These are phyloP conservation scores for Penicillium janthinellum DNA, from an alignment of 2,329 filamentous ascomycete genomes.

Conservation along the genomic window DNA sequence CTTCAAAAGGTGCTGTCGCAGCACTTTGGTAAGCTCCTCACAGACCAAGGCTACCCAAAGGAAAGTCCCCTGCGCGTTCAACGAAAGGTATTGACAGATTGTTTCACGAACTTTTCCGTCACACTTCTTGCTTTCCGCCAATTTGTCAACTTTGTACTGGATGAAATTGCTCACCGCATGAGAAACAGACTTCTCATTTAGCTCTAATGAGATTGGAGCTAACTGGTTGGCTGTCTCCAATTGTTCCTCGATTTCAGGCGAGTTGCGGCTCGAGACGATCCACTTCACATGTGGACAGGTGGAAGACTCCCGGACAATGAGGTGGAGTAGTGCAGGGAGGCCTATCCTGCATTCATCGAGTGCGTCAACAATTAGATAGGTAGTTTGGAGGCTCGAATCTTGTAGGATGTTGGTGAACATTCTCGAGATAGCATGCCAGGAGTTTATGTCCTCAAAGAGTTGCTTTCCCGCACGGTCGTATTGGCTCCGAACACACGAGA, in stretches of 20 bases:
- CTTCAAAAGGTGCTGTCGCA: not conserved
- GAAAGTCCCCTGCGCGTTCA: not conserved
- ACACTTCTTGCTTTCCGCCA: not conserved
- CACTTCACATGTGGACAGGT: conserved; percentile 39
- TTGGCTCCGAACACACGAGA: conserved; percentile 35
- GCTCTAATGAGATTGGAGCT: conserved; percentile 30
- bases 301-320: conserved; percentile 33
- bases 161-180: conserved; percentile 15
- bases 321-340: conserved; percentile 36
- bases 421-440: conserved; percentile 37
- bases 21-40: not conserved
- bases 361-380: conserved; percentile 49
- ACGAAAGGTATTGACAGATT: not conserved
- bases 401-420: conserved; percentile 47
- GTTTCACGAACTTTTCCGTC: not conserved
- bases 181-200: conserved; percentile 22
- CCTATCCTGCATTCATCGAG: conserved; percentile 49
- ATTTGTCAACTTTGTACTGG: not conserved
- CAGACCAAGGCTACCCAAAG: not conserved
- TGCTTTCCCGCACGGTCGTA: conserved; percentile 40
- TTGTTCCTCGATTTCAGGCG: conserved; percentile 37
- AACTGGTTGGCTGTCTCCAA: conserved; percentile 20
- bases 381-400: conserved; percentile 31
- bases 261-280: conserved; percentile 51
- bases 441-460: conserved; percentile 47